Evolutionary conservation across 1,139 yeast species (phyloP), one percentile per base, ranked within the genome.

Genomic region (Magnusiomyces ingens): DNA sequence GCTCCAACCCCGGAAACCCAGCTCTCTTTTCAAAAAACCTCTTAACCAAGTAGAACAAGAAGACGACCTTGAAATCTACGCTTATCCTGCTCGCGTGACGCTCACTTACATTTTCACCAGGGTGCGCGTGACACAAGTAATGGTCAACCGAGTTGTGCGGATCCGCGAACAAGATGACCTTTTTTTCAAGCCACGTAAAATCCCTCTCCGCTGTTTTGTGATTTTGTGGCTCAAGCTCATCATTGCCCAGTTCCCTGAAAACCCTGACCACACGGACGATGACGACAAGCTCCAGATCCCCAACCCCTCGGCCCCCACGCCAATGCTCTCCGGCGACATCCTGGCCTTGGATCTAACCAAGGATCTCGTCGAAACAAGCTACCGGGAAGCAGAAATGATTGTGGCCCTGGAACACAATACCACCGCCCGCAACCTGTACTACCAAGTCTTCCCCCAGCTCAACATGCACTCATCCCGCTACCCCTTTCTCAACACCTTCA

Each of bases 371-470:
- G 18, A 18, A 35, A 13, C 36, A 17, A 35, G 48, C 18, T 45
- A 21, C 19, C 17, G 22, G 5, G 48, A 45, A 35, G 26, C 40
- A 15, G 17, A 18, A 22, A 54, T 53, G n/a, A 48, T 54, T 2
- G 52, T 52, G 38, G 50, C 55, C 3, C 38, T 54, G 37, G 57
- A 54, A 36, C 57, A 54, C 45, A 54, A 54, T 36, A 54, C 57
- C n/a, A 54, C 57, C 2, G 52, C 52, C 26, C 48, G 57, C 40
- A 50, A 48, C 35, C 49, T 54, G 15, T 54, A 54, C 42, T 54
- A 52, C 22, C 57, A 54, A 38, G 29, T 54, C 13, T 54, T 51
- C 26, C 57, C 57, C 2, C 53, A 54, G 6, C 32, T 54, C 5
- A 54, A 52, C 47, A 15, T 15, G 26, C 11, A 43, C 11, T 43